Conservation (phyloP, 2,329 filamentous ascomycete species). For the Orbilia blumenaviensis region DNA sequence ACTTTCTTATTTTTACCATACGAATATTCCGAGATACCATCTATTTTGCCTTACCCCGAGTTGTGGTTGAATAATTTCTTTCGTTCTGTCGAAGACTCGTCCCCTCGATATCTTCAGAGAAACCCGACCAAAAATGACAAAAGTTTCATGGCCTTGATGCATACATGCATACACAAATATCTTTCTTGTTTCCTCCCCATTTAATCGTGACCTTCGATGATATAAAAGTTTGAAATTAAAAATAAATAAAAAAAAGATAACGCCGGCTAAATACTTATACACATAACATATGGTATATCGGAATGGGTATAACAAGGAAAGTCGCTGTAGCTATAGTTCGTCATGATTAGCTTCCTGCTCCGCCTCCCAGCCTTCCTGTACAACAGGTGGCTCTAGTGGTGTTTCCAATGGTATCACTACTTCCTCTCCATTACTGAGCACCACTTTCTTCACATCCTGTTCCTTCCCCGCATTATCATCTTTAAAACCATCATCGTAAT, state of each 20-base stretch:
- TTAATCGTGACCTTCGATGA: no score
- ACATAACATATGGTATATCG: no score
- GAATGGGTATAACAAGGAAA: background rate
- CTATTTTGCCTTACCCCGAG: background rate
- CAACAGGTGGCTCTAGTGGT: background rate
- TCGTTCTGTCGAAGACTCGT: no score
- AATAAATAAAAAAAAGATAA: background rate
- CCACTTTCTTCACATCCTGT: conserved; percentile 20
- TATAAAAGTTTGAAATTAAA: background rate
- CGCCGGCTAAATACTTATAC: conserved; percentile 24
- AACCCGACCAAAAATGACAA: no score
- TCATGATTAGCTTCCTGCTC: conserved; percentile 39
- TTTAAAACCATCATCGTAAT: no score
- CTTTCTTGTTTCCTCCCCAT: no score
- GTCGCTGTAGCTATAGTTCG: conserved; percentile 43
- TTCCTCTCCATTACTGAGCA: conserved; percentile 52
- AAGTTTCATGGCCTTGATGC: background rate
- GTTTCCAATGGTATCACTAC: conserved; percentile 58
- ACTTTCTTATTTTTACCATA: background rate
- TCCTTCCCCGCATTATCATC: no score
- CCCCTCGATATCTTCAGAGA: no score
- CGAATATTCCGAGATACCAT: background rate
- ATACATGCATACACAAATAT: background rate
- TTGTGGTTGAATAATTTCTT: no score
- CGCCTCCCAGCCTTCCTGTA: conserved; percentile 3